Evolutionary conservation across 345 rosid genomes (phyloP).

Genomic region (Gossypium turneri): DNA sequence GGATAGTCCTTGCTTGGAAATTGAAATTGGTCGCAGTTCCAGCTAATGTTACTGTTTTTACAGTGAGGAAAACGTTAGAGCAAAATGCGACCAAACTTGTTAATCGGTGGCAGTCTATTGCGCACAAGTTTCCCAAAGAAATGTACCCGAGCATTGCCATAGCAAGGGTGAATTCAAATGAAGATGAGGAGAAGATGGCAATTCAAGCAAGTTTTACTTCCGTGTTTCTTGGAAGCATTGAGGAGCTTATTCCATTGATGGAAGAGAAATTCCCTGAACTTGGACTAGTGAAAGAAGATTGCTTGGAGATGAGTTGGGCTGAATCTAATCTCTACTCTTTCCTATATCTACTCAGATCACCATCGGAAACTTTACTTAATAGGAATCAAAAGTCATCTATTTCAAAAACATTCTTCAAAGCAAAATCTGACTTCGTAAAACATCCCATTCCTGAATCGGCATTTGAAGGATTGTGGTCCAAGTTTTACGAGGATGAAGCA

Average conservation of each 20-base stretch:
- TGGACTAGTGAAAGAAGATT: not conserved
- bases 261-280: not conserved
- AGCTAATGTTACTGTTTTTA: not conserved
- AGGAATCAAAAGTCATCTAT: not conserved
- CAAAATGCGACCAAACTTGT: not conserved
- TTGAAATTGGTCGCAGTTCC: not conserved
- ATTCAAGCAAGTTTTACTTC: not conserved
- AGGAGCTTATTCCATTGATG: not conserved
- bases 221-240: not conserved
- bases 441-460: constrained; percentile 18
- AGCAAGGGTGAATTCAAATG: not conserved
- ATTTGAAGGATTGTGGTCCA: constrained; percentile 46
- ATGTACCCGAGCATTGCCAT: not conserved
- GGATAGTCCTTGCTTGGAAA: not conserved
- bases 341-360: not conserved
- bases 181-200: not conserved
- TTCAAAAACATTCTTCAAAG: constrained; percentile 37
- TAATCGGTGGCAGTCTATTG: not conserved
- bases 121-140: not conserved
- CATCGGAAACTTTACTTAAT: not conserved
- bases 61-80: not conserved
- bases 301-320: constrained; percentile 2
- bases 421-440: constrained; percentile 51
- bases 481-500: constrained; percentile 31
- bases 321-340: not conserved